Evolutionary conservation across 2,329 filamentous ascomycete species (phyloP), one percentile per base, ranked within the genome.

Genomic region (Scedosporium dehoogii): DNA sequence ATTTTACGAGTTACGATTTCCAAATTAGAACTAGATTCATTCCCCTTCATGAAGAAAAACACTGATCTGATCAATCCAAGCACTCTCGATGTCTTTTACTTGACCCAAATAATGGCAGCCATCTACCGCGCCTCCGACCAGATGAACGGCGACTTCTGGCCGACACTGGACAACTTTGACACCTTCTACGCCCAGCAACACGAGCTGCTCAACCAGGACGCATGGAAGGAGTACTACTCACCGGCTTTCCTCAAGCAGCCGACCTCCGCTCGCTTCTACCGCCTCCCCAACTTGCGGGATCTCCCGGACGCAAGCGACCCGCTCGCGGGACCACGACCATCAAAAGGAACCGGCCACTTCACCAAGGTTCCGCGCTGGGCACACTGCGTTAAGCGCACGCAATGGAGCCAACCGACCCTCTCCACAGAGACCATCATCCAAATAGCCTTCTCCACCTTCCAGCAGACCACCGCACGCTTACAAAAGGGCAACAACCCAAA

Each of bases 271-370:
- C 63, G 55, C 12, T 65, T 65, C 44, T 64, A 64, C 27, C 64
- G 60, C 23, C 64, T 65, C 6, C 64, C 64, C 58, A 53, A 65
- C 58, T 27, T 64, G 44, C 44, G 48, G 60, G 63, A 64, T n/a
- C 60, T 65, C 3, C 58, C 63, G 6, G 63, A 65, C 58, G 60
- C 63, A 12, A 61, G 63, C 46, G 27, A 59, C 53, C 60, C 60
- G 16, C 53, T 64, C 4, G 27, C 7, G 12, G 41, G 55, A 38
- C 60, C 60, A 16, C 63, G 64, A 2, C 38, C 33, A 38, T 3
- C 18, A 23, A 48, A 48, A 21, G 44, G 44, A 21, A 4, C 0
- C n/a, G 44, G 44, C 44, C 44, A 48, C 21, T 48, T 48, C 44
- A 48, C 44, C n/a, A 48, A 48, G 44, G 3, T 48, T 48, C 44